These are phyloP conservation scores for Metarhizium anisopliae DNA, from an alignment of 2,329 filamentous ascomycete species.

Conservation along the genomic window DNA sequence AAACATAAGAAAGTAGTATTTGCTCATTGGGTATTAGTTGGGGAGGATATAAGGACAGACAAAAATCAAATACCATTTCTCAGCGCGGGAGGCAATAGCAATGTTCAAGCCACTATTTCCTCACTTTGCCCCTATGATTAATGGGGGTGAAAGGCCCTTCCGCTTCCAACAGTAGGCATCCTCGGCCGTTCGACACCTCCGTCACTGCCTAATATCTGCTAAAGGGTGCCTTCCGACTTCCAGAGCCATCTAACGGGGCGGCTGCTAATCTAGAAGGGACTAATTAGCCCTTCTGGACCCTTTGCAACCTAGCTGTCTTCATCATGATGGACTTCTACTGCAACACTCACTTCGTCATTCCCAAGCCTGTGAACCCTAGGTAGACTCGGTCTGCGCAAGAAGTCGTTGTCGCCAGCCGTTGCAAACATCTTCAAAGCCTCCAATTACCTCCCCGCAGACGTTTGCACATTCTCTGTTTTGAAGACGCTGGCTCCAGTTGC, in stretches of 20 bases:
- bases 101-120: not conserved
- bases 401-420: conserved; percentile 73
- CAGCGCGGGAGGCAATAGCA: not conserved
- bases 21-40: not conserved
- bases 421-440: conserved; percentile 87
- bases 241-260: not conserved
- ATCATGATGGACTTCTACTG: not conserved
- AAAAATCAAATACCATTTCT: not conserved
- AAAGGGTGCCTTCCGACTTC: not conserved
- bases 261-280: not conserved
- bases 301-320: not conserved
- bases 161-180: not conserved
- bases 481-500: conserved; percentile 74
- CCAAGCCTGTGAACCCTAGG: conserved; percentile 25
- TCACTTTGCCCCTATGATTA: not conserved
- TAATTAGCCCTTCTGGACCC: not conserved
- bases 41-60: not conserved
- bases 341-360: not conserved
- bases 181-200: not conserved
- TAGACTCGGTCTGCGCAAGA: conserved; percentile 49
- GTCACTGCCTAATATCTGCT: not conserved
- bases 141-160: not conserved
- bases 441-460: conserved; percentile 80
- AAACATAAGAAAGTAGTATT: not conserved
- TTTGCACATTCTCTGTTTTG: conserved; percentile 70